These are phyloP conservation scores for Peniophora sp. DNA, from an alignment of 1,284 basidiomycete genomes.

Conservation along the genomic window DNA sequence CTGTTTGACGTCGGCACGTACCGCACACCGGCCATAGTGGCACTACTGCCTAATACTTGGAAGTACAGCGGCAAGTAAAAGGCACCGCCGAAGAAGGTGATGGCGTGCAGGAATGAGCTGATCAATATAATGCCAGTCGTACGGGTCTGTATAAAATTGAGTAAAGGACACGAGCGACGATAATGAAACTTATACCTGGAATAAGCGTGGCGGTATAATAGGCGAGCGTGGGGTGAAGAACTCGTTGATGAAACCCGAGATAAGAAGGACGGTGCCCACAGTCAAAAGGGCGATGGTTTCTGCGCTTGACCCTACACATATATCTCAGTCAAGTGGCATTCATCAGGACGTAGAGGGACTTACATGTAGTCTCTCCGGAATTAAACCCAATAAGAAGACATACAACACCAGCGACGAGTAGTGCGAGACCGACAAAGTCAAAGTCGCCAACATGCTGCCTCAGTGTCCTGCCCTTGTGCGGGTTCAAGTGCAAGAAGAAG, in stretches of 20 bases:
- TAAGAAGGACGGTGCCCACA: constrained; percentile 55
- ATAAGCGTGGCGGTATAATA: constrained; percentile 75
- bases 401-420: constrained; percentile 68
- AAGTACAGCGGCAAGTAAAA: constrained; percentile 75
- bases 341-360: not conserved
- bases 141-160: constrained; percentile 40
- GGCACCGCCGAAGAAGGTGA: constrained; percentile 58
- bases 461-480: constrained; percentile 50
- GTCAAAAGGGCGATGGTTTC: constrained; percentile 70
- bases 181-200: constrained; percentile 40
- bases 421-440: constrained; percentile 67
- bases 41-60: constrained; percentile 71
- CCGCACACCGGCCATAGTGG: constrained; percentile 69
- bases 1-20: constrained; percentile 21
- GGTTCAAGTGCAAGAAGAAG: constrained; percentile 80
- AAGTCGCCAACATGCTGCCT: constrained; percentile 58
- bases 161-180: not conserved
- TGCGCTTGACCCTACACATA: constrained; percentile 25
- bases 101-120: constrained; percentile 56
- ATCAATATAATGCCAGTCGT: constrained; percentile 66
- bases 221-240: constrained; percentile 64
- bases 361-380: constrained; percentile 63
- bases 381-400: constrained; percentile 82
- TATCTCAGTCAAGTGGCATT: not conserved
- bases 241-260: constrained; percentile 59